Conservation (phyloP, 768 basidiomycete species). For the Brasilioporus rufonigricans region DNA sequence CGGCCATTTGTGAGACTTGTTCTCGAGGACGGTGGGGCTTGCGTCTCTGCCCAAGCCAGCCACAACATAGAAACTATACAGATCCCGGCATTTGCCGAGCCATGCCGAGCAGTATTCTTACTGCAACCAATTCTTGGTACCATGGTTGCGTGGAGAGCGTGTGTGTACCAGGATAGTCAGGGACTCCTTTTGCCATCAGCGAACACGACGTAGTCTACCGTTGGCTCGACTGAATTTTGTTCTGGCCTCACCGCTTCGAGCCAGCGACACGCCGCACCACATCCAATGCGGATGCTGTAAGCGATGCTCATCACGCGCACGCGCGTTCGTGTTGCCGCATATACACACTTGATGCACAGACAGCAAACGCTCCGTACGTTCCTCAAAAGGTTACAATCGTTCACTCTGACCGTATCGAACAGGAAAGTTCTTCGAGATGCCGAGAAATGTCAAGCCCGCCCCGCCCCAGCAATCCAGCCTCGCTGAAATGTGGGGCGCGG, state of each 20-base stretch:
- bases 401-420: background rate
- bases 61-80: conserved; percentile 42
- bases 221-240: no score
- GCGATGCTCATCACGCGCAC: conserved; percentile 26
- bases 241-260: background rate
- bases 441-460: conserved; percentile 57
- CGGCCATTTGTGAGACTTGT: conserved; percentile 47
- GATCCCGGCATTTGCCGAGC: conserved; percentile 35
- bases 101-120: background rate
- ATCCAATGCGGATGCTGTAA: conserved; percentile 1
- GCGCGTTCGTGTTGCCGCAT: conserved; percentile 12
- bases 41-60: conserved; percentile 25
- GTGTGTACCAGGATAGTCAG: no score
- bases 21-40: conserved; percentile 3
- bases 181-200: no score
- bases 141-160: no score
- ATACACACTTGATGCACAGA: conserved; percentile 49
- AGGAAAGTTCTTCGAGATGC: conserved; percentile 81
- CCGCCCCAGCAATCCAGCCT: conserved; percentile 80
- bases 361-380: conserved; percentile 69
- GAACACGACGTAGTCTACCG: no score
- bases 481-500: conserved; percentile 68
- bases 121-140: no score
- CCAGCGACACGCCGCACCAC: background rate
- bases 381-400: background rate